Evolutionary conservation across 768 basidiomycete species (phyloP), one percentile per base, ranked within the genome.

Genomic region (Leccinum broughii): DNA sequence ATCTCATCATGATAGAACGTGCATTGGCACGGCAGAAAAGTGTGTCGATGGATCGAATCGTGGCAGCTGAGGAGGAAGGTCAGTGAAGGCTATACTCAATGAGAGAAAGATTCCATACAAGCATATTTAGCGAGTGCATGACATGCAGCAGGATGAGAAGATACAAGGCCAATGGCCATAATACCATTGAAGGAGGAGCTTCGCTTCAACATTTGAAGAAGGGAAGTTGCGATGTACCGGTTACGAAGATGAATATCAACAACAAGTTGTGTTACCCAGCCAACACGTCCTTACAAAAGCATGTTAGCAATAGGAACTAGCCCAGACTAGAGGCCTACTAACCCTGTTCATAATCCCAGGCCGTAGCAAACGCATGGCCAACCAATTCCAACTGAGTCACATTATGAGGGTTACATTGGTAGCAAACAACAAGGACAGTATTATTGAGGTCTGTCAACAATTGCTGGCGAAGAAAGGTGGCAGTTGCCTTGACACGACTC

Each of bases 71-170:
- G 54, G 54, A 55, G 14, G 35, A 37, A 44, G 54, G 39, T 55
- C 41, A 55, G 54, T 44, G 54, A 55, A 41, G 54, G 41, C 54
- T 55, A 30, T 44, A 41, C 37, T 55, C 54, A 55, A 55, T 41
- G 20, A 44, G n/a, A 44, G 54, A 44, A 55, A 44, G 6, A n/a
- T 44, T 44, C 28, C 41, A 44, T 30, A 55, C 54, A 55, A 44
- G 26, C 6, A 44, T 55, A 55, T 55, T 55, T 55, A 55, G 17
- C 41, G 3, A 44, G 41, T 30, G 54, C 54, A 55, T 55, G 54
- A 28, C 54, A 55, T 55, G 39, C 54, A 44, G 54, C 54, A 44
- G 54, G 54, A 55, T 55, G 54, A 55, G 54, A 55, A 28, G 41
- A 55, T 14, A 30, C 54, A 20, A 55, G 26, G 28, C 54, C 41